Evolutionary conservation across 257 asterid genomes (phyloP).

Genomic region (Nicotiana undulata): DNA sequence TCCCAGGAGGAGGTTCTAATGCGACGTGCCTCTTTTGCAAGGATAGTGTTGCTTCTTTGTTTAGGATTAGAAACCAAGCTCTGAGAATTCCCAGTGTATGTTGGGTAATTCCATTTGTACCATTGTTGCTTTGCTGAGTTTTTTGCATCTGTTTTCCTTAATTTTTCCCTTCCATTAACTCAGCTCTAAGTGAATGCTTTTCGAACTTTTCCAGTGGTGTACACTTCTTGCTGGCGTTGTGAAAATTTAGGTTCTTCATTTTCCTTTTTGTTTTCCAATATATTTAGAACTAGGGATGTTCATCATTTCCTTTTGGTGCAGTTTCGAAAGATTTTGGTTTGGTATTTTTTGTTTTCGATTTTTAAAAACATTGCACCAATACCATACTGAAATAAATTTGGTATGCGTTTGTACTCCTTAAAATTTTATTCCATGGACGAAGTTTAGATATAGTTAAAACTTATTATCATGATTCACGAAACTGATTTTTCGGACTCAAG

Average conservation of each 20-base stretch:
- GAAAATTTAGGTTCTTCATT: neutral
- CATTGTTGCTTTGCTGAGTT: neutral
- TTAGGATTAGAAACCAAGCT: constrained; percentile 21
- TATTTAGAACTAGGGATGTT: neutral
- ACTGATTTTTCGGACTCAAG: too few relatives aligned
- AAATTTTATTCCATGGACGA: too few relatives aligned
- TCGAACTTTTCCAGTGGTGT: neutral
- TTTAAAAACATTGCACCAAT: too few relatives aligned
- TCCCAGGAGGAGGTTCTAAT: constrained; percentile 76
- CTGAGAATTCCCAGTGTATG: constrained; percentile 10
- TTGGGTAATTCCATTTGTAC: constrained; percentile 1
- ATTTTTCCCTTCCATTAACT: neutral
- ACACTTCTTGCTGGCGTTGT: neutral
- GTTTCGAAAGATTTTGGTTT: too few relatives aligned
- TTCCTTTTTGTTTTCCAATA: neutral
- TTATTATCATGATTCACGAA: too few relatives aligned
- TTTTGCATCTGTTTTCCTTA: neutral
- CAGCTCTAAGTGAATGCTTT: neutral
- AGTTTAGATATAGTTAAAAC: too few relatives aligned
- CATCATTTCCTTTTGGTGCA: too few relatives aligned
- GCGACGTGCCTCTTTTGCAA: neutral
- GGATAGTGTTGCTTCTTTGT: constrained; percentile 2
- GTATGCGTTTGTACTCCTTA: too few relatives aligned
- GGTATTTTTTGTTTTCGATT: too few relatives aligned
- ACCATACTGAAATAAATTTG: too few relatives aligned